Conservation (phyloP, 176 grass and related monocot species). For the Cenchrus americanus region DNA sequence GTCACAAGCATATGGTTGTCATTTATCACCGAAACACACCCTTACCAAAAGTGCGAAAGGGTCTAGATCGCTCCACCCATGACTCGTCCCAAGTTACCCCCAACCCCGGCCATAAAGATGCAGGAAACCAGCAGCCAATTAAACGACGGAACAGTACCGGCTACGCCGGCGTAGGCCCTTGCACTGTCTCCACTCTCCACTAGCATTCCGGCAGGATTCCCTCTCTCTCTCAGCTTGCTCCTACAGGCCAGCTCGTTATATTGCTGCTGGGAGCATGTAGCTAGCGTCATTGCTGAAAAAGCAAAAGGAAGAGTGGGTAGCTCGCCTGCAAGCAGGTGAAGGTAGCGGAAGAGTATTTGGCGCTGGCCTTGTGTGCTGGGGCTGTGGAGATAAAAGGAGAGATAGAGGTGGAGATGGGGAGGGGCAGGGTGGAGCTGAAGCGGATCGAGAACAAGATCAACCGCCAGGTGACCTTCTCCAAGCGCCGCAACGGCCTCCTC, state of each 20-base stretch:
- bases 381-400: not conserved
- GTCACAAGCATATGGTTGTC: too few species aligned
- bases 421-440: slow-evolving; percentile 77
- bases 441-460: slow-evolving; percentile 79
- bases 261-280: not conserved
- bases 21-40: too few species aligned
- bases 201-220: slow-evolving; percentile 28
- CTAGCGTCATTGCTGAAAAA: not conserved
- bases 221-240: slow-evolving; percentile 17
- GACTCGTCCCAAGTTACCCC: slow-evolving; percentile 38
- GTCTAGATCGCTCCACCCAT: too few species aligned
- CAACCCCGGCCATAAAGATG: slow-evolving; percentile 14
- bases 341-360: not conserved
- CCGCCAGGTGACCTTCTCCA: slow-evolving; percentile 80
- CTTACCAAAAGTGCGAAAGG: too few species aligned
- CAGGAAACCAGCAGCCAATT: slow-evolving; percentile 41
- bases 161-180: not conserved
- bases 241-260: slow-evolving; percentile 5
- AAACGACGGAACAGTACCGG: slow-evolving; percentile 45
- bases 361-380: not conserved
- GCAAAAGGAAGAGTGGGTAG: not conserved
- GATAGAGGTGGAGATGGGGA: slow-evolving; percentile 46
- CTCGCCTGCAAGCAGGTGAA: not conserved
- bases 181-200: slow-evolving; percentile 39
- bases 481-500: slow-evolving; percentile 69